A percentile compares a stretch with the other conserved stretches of the same genome.
phyloP scores from a whole-genome alignment of 2,329 filamentous ascomycete species.

The Penicillium sp. region DNA sequence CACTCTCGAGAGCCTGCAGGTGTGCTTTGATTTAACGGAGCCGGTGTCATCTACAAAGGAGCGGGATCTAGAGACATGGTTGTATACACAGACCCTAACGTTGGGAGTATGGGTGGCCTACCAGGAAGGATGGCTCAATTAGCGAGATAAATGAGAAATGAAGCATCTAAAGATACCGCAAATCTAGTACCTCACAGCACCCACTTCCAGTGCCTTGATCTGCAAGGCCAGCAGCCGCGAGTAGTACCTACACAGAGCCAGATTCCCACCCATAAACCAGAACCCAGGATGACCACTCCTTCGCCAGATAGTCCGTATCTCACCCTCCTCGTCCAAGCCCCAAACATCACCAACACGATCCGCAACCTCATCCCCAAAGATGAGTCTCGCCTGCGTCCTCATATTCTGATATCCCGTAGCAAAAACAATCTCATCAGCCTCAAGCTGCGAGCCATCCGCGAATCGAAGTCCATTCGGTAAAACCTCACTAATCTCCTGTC shows the following conservation, averaged over 20 bases:
- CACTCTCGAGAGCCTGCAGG: conserved; percentile 19
- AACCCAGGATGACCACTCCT: conserved; percentile 59
- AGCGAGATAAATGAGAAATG: not conserved
- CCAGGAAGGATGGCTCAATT: conserved; percentile 26
- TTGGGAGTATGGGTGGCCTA: conserved; percentile 29
- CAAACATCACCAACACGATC: conserved; percentile 57
- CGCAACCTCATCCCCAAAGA: conserved; percentile 60
- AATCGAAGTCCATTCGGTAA: conserved; percentile 48
- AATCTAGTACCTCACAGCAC: conserved; percentile 16
- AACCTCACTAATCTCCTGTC: conserved; percentile 54
- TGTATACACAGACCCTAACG: conserved; percentile 31
- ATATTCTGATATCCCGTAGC: conserved; percentile 62
- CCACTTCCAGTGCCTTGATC: conserved; percentile 44
- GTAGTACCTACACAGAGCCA: conserved; percentile 59
- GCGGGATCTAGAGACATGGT: conserved; percentile 18
- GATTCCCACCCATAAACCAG: conserved; percentile 64
- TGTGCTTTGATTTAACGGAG: conserved; percentile 16
- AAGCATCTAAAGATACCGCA: not conserved
- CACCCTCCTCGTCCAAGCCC: conserved; percentile 54
- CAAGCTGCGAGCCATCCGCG: conserved; percentile 54
- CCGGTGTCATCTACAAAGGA: conserved; percentile 6
- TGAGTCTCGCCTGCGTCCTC: conserved; percentile 54
- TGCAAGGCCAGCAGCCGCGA: conserved; percentile 51
- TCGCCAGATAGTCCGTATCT: conserved; percentile 58
- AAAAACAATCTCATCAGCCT: conserved; percentile 61